A percentile compares a stretch with the other conserved stretches of the same genome.
Evolutionary conservation across 2,329 filamentous ascomycete species (phyloP).

Genomic region (Stenocarpella maydis): DNA sequence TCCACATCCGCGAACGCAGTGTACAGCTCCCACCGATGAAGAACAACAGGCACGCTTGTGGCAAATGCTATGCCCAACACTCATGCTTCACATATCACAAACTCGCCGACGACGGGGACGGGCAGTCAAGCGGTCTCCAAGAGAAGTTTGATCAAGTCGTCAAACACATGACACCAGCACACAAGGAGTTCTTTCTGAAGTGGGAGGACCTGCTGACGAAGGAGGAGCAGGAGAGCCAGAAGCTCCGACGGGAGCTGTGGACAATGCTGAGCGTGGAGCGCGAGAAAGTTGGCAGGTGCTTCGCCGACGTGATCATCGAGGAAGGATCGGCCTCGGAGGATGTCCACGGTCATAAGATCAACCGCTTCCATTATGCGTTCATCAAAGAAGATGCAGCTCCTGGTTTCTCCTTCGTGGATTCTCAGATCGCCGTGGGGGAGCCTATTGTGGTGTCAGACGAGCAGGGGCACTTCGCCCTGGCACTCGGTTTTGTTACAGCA

Average conservation of each 20-base stretch:
- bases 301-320: conserved; percentile 85
- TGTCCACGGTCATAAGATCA: conserved; percentile 79
- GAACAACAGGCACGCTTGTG: conserved; percentile 81
- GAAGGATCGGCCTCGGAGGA: conserved; percentile 78
- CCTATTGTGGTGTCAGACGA: conserved; percentile 98
- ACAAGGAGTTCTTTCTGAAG: conserved; percentile 88
- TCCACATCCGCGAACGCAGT: conserved; percentile 82
- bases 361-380: conserved; percentile 88
- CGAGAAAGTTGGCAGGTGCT: conserved; percentile 88
- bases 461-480: conserved; percentile 91
- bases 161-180: conserved; percentile 74
- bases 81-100: conserved; percentile 95
- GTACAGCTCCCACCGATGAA: conserved; percentile 86
- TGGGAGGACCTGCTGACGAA: conserved; percentile 95
- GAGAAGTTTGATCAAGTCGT: conserved; percentile 85
- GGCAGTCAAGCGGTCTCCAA: conserved; percentile 81
- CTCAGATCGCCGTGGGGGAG: conserved; percentile 85
- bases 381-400: conserved; percentile 70
- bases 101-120: conserved; percentile 83
- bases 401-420: conserved; percentile 87
- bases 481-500: conserved; percentile 87
- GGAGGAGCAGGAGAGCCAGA: conserved; percentile 91
- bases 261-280: conserved; percentile 91
- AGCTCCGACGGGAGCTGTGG: conserved; percentile 90
- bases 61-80: conserved; percentile 87